A percentile compares a stretch with the other conserved stretches of the same genome.
Evolutionary conservation across 805 yeast genomes (phyloP).

Genomic region (Maudiozyma barnettii): DNA sequence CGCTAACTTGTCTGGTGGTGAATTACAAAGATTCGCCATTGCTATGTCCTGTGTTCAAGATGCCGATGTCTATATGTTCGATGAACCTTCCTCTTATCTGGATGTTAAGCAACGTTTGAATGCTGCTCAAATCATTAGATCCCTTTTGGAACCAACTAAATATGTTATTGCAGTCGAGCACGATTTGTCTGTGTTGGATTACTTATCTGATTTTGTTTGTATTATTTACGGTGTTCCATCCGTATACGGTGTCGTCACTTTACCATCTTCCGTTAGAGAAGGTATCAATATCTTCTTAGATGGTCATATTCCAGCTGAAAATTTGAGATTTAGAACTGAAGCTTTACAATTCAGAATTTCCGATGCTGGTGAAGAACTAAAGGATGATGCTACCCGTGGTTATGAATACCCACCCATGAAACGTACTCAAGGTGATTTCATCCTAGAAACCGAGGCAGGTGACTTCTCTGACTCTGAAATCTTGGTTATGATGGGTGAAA

Average conservation of each 20-base stretch:
- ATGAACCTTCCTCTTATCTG: conserved; percentile 95
- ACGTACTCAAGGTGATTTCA: conserved; percentile 96
- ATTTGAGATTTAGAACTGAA: conserved; percentile 93
- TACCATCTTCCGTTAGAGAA: conserved; percentile 95
- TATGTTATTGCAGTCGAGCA: conserved; percentile 97
- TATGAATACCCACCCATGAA: conserved; percentile 71
- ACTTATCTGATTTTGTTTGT: conserved; percentile 93
- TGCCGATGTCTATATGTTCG: conserved; percentile 97
- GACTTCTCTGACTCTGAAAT: conserved; percentile 94
- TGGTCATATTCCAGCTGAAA: conserved; percentile 95
- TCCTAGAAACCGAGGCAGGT: conserved; percentile 71
- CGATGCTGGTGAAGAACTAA: conserved; percentile 74
- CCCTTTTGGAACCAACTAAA: conserved; percentile 61
- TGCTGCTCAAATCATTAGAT: conserved; percentile 91
- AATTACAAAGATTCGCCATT: conserved; percentile 94
- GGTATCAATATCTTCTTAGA: conserved; percentile 98
- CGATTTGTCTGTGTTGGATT: conserved; percentile 95
- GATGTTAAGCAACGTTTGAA: conserved; percentile 98
- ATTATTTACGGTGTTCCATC: conserved; percentile 97
- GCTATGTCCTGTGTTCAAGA: conserved; percentile 94
- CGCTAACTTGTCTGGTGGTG: conserved; percentile 91
- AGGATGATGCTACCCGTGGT: conserved; percentile 69
- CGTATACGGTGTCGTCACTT: conserved; percentile 95
- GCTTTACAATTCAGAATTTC: conserved; percentile 86
- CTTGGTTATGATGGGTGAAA: conserved; percentile 98